Evolutionary conservation across 2,329 filamentous ascomycete genomes (phyloP), one percentile per base, ranked within the genome.

Genomic region (Penicillium aurantiogriseum): DNA sequence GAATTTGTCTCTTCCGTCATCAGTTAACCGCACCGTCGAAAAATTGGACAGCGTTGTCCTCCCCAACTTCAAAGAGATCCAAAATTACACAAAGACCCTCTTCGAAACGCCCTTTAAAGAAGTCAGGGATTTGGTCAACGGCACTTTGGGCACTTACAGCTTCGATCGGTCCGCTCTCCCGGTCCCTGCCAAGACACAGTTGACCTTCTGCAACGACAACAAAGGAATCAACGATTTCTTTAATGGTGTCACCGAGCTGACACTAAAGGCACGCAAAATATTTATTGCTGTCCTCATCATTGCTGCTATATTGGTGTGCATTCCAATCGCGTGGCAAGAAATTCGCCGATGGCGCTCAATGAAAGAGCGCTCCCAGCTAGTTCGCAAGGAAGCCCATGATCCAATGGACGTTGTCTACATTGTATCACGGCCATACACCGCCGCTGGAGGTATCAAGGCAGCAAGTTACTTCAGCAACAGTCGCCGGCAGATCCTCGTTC

Each of bases 381-480:
- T 96, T 64, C 79, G 81, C 45, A 79, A 83, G 63, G 80, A 88
- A 54, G 83, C 85, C 31, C 86, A 87, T 70, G 92, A 97, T 68
- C 84, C 89, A 0, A 86, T 96, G 82, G 93, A 97, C 71, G 86
- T 92, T 36, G 85, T 96, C 42, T 96, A 97, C 76, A 89, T 97
- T 64, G 86, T 88, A 33, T 92, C 91, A 35, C 85, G 91, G 23
- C 92, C 93, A 1, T 85, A 88, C 66, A 90, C 91, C 1, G 85
- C 91, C 1, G 81, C 82, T 2, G 77, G 83, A 29, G 93, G 92
- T 40, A 83, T 96, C 71, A 88, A 84, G 75, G 66, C 90, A 21
- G 85, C 89, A 7, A 83, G 82, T 51, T 82, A 79, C 57, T 86
- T 93, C 75, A 73, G 71, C 61, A 84, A 83, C 77, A 76, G 75